phyloP scores from a whole-genome alignment of 2,329 filamentous ascomycete species.

The Fusarium drepaniforme region DNA sequence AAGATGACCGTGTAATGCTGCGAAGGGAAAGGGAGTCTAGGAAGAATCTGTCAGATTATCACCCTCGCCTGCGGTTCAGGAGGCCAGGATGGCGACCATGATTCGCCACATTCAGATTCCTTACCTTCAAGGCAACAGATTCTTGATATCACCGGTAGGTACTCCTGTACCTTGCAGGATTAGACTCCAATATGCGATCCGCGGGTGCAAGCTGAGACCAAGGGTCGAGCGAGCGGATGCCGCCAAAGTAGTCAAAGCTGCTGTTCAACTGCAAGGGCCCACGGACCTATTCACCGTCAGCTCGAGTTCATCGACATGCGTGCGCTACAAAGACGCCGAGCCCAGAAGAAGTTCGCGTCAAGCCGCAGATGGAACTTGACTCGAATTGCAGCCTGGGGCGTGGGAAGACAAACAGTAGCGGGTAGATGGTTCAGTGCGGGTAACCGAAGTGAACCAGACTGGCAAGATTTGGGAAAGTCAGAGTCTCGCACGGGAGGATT shows the following conservation, averaged over 20 bases:
- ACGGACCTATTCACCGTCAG: slow-evolving; percentile 41
- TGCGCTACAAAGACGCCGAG: slow-evolving; percentile 21
- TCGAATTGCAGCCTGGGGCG: slow-evolving; percentile 16
- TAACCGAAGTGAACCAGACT: slow-evolving; percentile 40
- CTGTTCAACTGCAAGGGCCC: slow-evolving; percentile 34
- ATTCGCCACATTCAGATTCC: slow-evolving; percentile 17
- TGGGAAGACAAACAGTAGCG: slow-evolving; percentile 39
- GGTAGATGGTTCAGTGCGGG: slow-evolving; percentile 38
- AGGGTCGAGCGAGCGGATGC: slow-evolving; percentile 29
- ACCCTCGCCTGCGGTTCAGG: slow-evolving; percentile 4
- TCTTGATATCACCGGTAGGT: slow-evolving; percentile 13
- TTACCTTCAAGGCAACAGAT: slow-evolving; percentile 11
- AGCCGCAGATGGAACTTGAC: slow-evolving; percentile 20
- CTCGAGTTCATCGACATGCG: slow-evolving; percentile 13
- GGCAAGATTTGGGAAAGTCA: slow-evolving; percentile 45
- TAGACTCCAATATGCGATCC: slow-evolving; percentile 25
- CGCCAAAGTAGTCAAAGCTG: slow-evolving; percentile 23
- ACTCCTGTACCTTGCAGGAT: slow-evolving; percentile 29
- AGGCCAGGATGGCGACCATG: slow-evolving; percentile 1
- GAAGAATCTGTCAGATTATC: slow-evolving; percentile 25
- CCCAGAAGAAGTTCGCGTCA: slow-evolving; percentile 16
- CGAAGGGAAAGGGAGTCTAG: slow-evolving; percentile 12
- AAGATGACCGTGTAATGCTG: slow-evolving; percentile 28
- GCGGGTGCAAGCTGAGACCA: slow-evolving; percentile 33
- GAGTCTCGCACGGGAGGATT: slow-evolving; percentile 43